These are phyloP conservation scores for Crithidia bombi DNA, from an alignment of 208 protist species.

Conservation along the genomic window DNA sequence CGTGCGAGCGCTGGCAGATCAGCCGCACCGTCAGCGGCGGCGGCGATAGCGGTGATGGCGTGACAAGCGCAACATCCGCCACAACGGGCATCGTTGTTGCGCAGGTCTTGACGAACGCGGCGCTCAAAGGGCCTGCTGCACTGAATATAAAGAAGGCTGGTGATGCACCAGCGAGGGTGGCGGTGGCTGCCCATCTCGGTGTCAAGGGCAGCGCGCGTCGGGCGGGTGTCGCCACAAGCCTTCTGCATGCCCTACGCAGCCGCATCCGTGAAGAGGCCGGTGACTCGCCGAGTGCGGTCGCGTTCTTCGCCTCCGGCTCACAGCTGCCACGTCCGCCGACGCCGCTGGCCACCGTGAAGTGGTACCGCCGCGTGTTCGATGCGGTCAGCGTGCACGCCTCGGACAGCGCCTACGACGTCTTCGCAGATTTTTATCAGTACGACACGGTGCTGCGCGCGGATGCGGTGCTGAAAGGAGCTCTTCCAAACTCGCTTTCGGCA, in stretches of 20 bases:
- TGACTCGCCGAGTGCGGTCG: slow-evolving; percentile 19
- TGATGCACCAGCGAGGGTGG: slow-evolving; percentile 19
- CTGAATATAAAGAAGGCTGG: slow-evolving; percentile 15
- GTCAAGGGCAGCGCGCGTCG: slow-evolving; percentile 31
- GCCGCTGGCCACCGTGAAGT: slow-evolving; percentile 70
- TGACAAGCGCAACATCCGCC: neutral
- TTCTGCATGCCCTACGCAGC: slow-evolving; percentile 40
- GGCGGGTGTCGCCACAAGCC: slow-evolving; percentile 35
- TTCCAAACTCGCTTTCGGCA: slow-evolving; percentile 37
- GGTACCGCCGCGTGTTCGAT: slow-evolving; percentile 63
- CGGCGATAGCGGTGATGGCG: neutral
- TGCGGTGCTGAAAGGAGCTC: slow-evolving; percentile 63
- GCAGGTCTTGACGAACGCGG: slow-evolving; percentile 17
- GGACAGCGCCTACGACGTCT: slow-evolving; percentile 52
- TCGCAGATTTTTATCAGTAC: slow-evolving; percentile 78
- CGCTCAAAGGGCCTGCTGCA: slow-evolving; percentile 21
- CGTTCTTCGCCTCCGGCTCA: slow-evolving; percentile 52
- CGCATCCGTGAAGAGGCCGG: slow-evolving; percentile 5
- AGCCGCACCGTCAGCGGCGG: slow-evolving; percentile 6
- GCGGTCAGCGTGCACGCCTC: slow-evolving; percentile 42
- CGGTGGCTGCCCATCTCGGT: slow-evolving; percentile 43
- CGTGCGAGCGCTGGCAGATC: slow-evolving; percentile 34
- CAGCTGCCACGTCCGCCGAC: slow-evolving; percentile 48
- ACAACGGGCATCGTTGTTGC: slow-evolving; percentile 32
- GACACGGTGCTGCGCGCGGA: slow-evolving; percentile 72